Base-by-base conservation (phyloP, 495 filamentous ascomycete species). In the Bacidia rubella region DNA sequence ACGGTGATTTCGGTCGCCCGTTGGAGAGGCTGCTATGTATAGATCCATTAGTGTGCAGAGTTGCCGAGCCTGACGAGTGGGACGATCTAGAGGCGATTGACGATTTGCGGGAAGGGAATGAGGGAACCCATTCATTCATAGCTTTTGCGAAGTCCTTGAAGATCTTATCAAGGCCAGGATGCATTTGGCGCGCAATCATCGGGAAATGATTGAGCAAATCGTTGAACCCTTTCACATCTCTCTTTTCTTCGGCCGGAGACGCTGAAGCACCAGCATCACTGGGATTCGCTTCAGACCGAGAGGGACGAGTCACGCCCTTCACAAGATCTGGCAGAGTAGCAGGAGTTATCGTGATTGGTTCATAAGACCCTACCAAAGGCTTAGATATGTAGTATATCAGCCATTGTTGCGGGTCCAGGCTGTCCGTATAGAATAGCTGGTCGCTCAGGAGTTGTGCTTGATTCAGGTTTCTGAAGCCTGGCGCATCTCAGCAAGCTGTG, bases 161-260 rank as follows among this genome's bases (percentile, higher is more conserved):
- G 39, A 99, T 65, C 65, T 85, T 79, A 63, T 97, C 89, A 19
- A 99, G 68, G 0, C 93, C 93, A 1, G 82, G 78, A 61, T 95
- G 87, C 90, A 97, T 95, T 67, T 97, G 93, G 53, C 86, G 77
- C 27, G 92, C 90, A 57, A 99, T 99, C 77, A 93, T 88, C 11
- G 93, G 93, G 54, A 96, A 99, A 54, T 88, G 76, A 54, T 87
- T 86, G 38, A 99, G 74, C 42, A 99, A 73, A 52, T 97, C 92
- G 49, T 84, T 85, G 65, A 99, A 97, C 1, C 77, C 83, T 63
- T 80, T 86, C 55, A 99, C 83, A 57, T 94, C 85, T 65, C 94
- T 94, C 68, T 95, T 95, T 25, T 74, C 76, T 19, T 77, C 79
- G 22, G 69, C 48, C 22, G 66, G 58, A 10, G 66, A 62, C 9